Conservation (phyloP, 805 yeast genomes). For the Candida montana region DNA sequence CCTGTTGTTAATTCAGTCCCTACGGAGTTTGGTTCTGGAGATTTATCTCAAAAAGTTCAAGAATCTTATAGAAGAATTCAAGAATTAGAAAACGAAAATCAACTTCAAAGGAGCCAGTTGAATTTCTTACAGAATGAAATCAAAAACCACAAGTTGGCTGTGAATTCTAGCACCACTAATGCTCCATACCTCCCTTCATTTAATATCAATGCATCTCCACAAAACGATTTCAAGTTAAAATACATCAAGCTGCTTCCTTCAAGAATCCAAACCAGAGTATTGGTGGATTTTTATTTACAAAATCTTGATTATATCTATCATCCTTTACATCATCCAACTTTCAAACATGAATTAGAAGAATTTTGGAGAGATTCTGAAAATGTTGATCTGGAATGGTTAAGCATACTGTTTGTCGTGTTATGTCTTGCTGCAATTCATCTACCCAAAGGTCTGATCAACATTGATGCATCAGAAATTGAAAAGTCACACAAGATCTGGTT, state of each 20-base stretch:
- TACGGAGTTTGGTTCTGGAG: not conserved
- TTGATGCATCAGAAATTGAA: constrained; percentile 21
- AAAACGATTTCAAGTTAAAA: constrained; percentile 16
- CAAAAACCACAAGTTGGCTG: not conserved
- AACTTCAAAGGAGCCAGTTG: constrained; percentile 7
- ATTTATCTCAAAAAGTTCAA: constrained; percentile 14
- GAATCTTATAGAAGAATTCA: constrained; percentile 14
- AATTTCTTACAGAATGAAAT: constrained; percentile 11
- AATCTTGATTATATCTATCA: constrained; percentile 27
- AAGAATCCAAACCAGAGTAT: constrained; percentile 19
- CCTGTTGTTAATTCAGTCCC: too few relatives aligned
- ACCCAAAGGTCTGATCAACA: constrained; percentile 24
- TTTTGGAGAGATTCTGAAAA: constrained; percentile 20
- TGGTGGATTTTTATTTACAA: constrained; percentile 24
- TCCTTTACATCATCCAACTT: constrained; percentile 27
- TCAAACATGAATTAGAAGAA: constrained; percentile 13
- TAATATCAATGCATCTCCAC: not conserved
- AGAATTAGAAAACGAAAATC: constrained; percentile 14
- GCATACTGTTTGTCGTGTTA: constrained; percentile 21
- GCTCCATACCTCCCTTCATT: too few relatives aligned
- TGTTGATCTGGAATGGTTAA: constrained; percentile 23
- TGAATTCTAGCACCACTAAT: not conserved
- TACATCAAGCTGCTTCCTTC: constrained; percentile 21
- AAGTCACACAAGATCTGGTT: constrained; percentile 25
- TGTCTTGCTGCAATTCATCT: constrained; percentile 24